Conservation (phyloP, 1,139 yeast genomes). For the Pichia sp. region DNA sequence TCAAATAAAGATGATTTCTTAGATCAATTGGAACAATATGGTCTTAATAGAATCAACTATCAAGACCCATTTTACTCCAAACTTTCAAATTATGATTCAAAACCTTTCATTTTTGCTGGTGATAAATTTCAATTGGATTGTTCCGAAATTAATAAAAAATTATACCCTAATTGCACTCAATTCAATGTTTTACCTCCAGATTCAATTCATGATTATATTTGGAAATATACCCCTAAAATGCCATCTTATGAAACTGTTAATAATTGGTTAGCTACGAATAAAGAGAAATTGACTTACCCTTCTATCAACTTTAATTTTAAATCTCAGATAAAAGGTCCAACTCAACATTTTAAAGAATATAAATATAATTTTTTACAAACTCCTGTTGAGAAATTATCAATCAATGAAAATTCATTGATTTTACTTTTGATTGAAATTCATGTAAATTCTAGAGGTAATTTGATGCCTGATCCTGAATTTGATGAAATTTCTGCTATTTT, state of each 20-base stretch:
- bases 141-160: conserved; percentile 18
- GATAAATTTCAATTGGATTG: conserved; percentile 42
- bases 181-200: background rate
- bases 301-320: conserved; percentile 22
- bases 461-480: conserved; percentile 56
- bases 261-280: conserved; percentile 23
- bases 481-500: conserved; percentile 57
- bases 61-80: conserved; percentile 57
- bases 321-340: conserved; percentile 47
- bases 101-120: conserved; percentile 62
- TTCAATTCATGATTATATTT: conserved; percentile 14
- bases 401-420: conserved; percentile 37
- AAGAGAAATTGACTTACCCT: background rate
- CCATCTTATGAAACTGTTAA: conserved; percentile 35
- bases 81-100: conserved; percentile 42
- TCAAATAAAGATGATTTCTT: conserved; percentile 16
- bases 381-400: conserved; percentile 32
- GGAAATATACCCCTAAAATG: conserved; percentile 35
- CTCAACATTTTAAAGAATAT: conserved; percentile 31
- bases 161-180: conserved; percentile 2
- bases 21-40: conserved; percentile 27
- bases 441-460: conserved; percentile 42
- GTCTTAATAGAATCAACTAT: conserved; percentile 48
- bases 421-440: conserved; percentile 62
- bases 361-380: conserved; percentile 31